Evolutionary conservation across 495 filamentous ascomycete species (phyloP), one percentile per base, ranked within the genome.

Genomic region (Daldinia loculata): DNA sequence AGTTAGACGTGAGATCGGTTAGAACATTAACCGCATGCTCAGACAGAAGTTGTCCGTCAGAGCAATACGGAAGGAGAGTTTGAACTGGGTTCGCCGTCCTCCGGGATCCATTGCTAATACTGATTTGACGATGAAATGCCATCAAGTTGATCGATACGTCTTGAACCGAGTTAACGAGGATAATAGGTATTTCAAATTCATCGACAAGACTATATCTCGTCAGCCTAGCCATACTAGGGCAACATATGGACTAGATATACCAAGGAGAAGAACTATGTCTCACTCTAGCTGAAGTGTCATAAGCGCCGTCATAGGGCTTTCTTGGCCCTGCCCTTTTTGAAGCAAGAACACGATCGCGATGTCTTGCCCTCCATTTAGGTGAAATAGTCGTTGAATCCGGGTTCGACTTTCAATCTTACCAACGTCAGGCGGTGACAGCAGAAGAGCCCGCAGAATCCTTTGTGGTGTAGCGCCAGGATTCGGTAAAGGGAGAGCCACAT

Each of bases 341-440:
- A 90, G 79, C 3, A 90, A 76, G 71, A 90, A 88, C 14, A 85
- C 71, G 43, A 92, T 81, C 51, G 81, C 84, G 17, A 85, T 76
- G 41, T 83, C 72, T 27, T 75, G 66, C 12, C 79, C 77, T 26
- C 82, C 79, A 9, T 76, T 76, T 30, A 86, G 74, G 65, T 77
- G 69, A 55, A 74, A 74, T n/a, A 91, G 80, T 19, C 83, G 79
- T 36, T 83, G 79, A 45, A 90, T 80, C 26, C 86, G 83, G 24
- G 50, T 5, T 69, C 61, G 32, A 75, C 80, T 65, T 53, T 71
- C 29, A 11, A 72, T 12, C 2, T 63, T 56, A n/a, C 72, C 70
- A 24, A 87, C 59, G n/a, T 85, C 84, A 5, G 70, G 73, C 1
- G 85, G 69, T 0, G 85, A 84, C 41, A 93, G 74, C 6, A 92